phyloP scores from a whole-genome alignment of 2,329 filamentous ascomycete genomes.

The Aspergillus fijiensis region DNA sequence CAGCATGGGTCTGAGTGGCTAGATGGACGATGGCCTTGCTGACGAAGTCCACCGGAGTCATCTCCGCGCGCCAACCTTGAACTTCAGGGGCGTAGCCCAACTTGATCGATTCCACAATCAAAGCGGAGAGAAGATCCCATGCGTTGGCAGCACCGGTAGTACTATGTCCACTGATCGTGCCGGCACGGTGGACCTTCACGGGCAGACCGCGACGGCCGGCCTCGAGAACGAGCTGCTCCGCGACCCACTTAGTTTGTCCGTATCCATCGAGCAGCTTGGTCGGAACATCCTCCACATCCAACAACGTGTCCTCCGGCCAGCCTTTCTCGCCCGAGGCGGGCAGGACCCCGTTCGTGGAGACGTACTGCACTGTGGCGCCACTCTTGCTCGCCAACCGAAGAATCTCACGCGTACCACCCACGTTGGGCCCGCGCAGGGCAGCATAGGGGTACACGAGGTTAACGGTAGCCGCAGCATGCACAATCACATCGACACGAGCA shows the following conservation, averaged over 20 bases:
- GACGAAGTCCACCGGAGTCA: constrained; percentile 82
- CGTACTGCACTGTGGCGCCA: constrained; percentile 72
- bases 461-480: constrained; percentile 76
- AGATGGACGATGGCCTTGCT: constrained; percentile 71
- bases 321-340: constrained; percentile 64
- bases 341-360: constrained; percentile 78
- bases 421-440: constrained; percentile 70
- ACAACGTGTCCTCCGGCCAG: constrained; percentile 68
- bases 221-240: constrained; percentile 71
- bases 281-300: constrained; percentile 67
- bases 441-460: constrained; percentile 82
- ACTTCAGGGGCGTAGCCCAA: constrained; percentile 70
- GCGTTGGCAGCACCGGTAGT: constrained; percentile 72
- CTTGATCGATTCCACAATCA: constrained; percentile 74
- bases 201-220: constrained; percentile 68
- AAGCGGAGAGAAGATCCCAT: constrained; percentile 72
- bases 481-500: constrained; percentile 66
- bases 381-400: constrained; percentile 66
- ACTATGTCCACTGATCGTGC: constrained; percentile 78
- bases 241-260: constrained; percentile 79
- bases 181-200: constrained; percentile 69
- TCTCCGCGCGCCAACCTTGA: constrained; percentile 74
- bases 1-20: constrained; percentile 60
- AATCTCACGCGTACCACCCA: constrained; percentile 75
- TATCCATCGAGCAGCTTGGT: constrained; percentile 70